A percentile compares a stretch with the other conserved stretches of the same genome.
These are phyloP conservation scores for Amniculicola lignicola DNA, from an alignment of 495 filamentous ascomycete species.

Conservation along the genomic window DNA sequence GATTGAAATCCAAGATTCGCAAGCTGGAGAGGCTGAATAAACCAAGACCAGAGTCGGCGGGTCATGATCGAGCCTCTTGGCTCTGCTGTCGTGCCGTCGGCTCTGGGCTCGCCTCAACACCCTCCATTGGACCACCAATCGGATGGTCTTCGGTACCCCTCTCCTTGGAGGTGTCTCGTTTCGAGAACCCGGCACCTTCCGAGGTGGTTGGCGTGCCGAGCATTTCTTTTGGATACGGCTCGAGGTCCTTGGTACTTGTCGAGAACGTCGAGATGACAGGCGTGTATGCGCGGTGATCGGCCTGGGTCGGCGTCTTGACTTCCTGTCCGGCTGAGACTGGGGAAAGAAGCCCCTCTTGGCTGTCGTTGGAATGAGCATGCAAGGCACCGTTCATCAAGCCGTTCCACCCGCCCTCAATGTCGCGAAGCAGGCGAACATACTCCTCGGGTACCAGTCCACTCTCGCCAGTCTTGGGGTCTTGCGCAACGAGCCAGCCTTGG, in stretches of 20 bases:
- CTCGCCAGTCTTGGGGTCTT: conserved; percentile 89
- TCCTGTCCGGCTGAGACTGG: conserved; percentile 31
- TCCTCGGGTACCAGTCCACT: conserved; percentile 92
- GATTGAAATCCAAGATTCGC: background rate
- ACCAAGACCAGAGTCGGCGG: background rate
- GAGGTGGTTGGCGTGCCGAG: conserved; percentile 29
- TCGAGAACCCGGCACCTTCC: conserved; percentile 16
- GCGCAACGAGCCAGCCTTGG: conserved; percentile 94
- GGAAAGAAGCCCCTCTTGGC: conserved; percentile 24
- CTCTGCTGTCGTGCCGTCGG: conserved; percentile 11
- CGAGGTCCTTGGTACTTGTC: conserved; percentile 69
- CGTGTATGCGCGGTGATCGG: conserved; percentile 44
- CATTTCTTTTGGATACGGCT: conserved; percentile 59
- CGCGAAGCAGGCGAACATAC: conserved; percentile 88
- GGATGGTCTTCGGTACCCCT: conserved; percentile 4
- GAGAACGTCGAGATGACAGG: conserved; percentile 71
- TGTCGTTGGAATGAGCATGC: background rate
- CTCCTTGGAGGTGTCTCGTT: conserved; percentile 13
- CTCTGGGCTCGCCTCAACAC: conserved; percentile 22
- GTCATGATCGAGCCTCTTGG: conserved; percentile 18
- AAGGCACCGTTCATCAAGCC: conserved; percentile 29
- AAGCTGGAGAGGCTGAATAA: background rate
- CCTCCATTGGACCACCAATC: conserved; percentile 25
- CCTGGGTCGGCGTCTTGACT: conserved; percentile 33
- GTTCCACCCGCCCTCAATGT: conserved; percentile 70